These are phyloP conservation scores for Salvia miltiorrhiza DNA, from an alignment of 257 asterid genomes.

Conservation along the genomic window DNA sequence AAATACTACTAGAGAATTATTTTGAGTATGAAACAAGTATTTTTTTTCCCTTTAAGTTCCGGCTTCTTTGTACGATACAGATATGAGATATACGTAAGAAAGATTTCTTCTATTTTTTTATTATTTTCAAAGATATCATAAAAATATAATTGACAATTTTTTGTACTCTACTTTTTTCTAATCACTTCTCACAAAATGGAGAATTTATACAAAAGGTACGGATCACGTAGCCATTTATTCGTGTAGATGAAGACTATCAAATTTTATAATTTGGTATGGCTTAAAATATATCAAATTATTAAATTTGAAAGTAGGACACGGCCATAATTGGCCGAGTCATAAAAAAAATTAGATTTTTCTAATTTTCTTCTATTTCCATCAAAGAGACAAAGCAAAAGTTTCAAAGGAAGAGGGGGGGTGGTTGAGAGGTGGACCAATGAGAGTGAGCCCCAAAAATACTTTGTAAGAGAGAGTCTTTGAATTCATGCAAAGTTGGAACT, in stretches of 20 bases:
- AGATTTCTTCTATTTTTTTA: no score
- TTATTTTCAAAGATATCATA: no score
- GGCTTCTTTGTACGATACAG: no score
- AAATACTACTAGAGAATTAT: no score
- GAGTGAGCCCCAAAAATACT: background rate
- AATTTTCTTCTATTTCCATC: background rate
- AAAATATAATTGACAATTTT: background rate
- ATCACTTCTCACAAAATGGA: background rate
- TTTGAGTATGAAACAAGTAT: no score
- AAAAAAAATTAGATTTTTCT: background rate
- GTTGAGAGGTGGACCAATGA: constrained; percentile 4
- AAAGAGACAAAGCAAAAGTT: background rate
- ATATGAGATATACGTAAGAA: no score
- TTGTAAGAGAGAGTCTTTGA: background rate
- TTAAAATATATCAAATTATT: no score
- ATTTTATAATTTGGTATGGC: no score
- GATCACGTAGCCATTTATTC: no score
- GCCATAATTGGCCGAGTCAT: background rate
- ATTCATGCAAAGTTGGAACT: background rate
- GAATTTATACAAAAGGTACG: background rate
- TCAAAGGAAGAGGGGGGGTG: background rate
- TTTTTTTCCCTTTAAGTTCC: no score
- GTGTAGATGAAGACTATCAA: no score
- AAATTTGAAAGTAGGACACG: no score
- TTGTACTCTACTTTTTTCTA: background rate